phyloP scores from a whole-genome alignment of 305 asterid genomes.

The Fraxinus angustifolia region DNA sequence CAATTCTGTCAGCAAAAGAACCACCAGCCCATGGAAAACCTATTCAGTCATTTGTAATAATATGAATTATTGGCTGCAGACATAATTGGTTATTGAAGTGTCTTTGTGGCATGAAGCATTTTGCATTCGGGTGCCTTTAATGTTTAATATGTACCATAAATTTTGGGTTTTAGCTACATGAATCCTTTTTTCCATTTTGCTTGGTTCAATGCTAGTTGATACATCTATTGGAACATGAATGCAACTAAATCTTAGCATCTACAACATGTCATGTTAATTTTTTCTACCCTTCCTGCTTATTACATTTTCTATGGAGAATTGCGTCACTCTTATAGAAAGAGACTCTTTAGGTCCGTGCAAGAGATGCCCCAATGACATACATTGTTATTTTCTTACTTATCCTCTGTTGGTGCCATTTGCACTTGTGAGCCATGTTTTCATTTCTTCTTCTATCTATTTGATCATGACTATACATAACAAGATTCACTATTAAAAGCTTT shows the following conservation, averaged over 20 bases:
- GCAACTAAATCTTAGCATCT: background rate
- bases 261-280: background rate
- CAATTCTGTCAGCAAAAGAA: background rate
- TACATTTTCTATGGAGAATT: background rate
- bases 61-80: background rate
- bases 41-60: background rate
- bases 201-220: background rate
- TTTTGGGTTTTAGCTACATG: background rate
- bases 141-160: background rate
- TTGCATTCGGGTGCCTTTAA: background rate
- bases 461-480: background rate
- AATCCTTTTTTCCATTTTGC: background rate
- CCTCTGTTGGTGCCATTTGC: background rate
- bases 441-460: background rate
- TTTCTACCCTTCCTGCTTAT: background rate
- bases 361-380: background rate
- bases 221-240: background rate
- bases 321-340: background rate
- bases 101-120: background rate
- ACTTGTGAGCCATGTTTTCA: background rate
- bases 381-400: background rate
- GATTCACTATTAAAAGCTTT: background rate
- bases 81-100: background rate
- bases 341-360: background rate
- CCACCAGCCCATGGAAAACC: background rate